Percentiles rank a stretch among this genome's conserved stretches.
These are phyloP conservation scores for Punctularia strigosozonata DNA, from an alignment of 768 basidiomycete species.

Conservation along the genomic window DNA sequence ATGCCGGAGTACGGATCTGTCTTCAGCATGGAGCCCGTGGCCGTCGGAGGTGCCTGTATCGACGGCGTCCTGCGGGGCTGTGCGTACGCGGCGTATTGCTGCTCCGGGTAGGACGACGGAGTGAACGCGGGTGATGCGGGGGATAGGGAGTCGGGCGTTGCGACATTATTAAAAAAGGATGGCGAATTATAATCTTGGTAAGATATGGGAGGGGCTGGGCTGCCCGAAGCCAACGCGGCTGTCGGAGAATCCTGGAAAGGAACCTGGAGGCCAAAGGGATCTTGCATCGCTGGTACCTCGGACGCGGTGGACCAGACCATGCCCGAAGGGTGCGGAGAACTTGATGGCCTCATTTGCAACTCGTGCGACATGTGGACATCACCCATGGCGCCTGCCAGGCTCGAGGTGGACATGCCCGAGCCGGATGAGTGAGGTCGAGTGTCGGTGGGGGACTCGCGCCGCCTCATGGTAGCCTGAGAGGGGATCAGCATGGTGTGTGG, in stretches of 20 bases:
- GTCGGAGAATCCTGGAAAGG: background rate
- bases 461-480: too few relatives aligned
- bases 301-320: slow-evolving; percentile 16
- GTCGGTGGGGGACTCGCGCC: too few relatives aligned
- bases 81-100: background rate
- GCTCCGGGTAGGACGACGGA: background rate
- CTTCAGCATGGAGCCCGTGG: too few relatives aligned
- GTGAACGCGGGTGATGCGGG: too few relatives aligned
- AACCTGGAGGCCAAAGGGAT: background rate
- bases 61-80: background rate
- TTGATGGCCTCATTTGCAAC: too few relatives aligned
- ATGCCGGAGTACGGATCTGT: slow-evolving; percentile 14
- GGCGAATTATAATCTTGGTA: background rate
- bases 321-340: slow-evolving; percentile 20
- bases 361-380: slow-evolving; percentile 34
- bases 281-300: slow-evolving; percentile 7
- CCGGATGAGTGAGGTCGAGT: too few relatives aligned
- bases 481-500: too few relatives aligned
- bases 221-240: background rate
- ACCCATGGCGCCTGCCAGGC: slow-evolving; percentile 54
- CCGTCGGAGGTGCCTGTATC: background rate
- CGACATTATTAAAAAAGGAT: too few relatives aligned
- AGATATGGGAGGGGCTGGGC: background rate
- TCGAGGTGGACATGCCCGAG: slow-evolving; percentile 29
- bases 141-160: too few relatives aligned